Percentiles rank a stretch among this genome's conserved stretches.
Conservation (phyloP, 192 early-diverging fungal species). For the Coemansia sp. region DNA sequence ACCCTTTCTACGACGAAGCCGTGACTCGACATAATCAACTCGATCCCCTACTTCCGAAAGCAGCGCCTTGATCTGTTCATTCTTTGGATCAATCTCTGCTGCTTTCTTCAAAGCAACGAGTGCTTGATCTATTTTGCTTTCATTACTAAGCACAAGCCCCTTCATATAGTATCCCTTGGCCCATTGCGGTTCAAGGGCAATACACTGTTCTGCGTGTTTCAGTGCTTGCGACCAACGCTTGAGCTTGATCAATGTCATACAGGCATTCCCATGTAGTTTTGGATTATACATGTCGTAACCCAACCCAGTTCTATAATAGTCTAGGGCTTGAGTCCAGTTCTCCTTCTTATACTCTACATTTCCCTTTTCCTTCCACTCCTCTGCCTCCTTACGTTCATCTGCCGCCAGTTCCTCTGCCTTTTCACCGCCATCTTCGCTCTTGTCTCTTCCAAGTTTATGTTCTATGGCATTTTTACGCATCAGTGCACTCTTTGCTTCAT, state of each 20-base stretch:
- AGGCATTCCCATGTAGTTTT: conserved; percentile 49
- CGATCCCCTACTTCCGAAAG: conserved; percentile 42
- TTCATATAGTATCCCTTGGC: conserved; percentile 54
- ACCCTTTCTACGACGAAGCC: conserved; percentile 38
- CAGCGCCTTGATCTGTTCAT: conserved; percentile 33
- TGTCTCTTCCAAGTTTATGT: conserved; percentile 43
- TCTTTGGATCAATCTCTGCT: conserved; percentile 26
- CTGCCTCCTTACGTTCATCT: conserved; percentile 19
- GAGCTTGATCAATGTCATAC: conserved; percentile 49
- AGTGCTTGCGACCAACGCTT: conserved; percentile 44
- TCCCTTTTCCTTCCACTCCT: conserved; percentile 51
- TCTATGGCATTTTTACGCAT: conserved; percentile 51
- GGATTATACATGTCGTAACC: conserved; percentile 47
- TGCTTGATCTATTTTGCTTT: conserved; percentile 50
- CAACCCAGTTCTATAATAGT: conserved; percentile 43
- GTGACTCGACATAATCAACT: conserved; percentile 45
- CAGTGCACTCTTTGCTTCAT: conserved; percentile 45
- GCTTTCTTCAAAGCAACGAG: conserved; percentile 32
- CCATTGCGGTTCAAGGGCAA: conserved; percentile 47
- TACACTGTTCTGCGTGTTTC: conserved; percentile 54
- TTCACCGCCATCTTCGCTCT: conserved; percentile 2
- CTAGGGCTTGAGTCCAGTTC: conserved; percentile 43
- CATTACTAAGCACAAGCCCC: conserved; percentile 40
- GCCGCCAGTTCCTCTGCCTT: conserved; percentile 10
- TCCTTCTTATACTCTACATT: conserved; percentile 44